phyloP scores from a whole-genome alignment of 352 stramenopile species.

The Phytophthora pistaciae region DNA sequence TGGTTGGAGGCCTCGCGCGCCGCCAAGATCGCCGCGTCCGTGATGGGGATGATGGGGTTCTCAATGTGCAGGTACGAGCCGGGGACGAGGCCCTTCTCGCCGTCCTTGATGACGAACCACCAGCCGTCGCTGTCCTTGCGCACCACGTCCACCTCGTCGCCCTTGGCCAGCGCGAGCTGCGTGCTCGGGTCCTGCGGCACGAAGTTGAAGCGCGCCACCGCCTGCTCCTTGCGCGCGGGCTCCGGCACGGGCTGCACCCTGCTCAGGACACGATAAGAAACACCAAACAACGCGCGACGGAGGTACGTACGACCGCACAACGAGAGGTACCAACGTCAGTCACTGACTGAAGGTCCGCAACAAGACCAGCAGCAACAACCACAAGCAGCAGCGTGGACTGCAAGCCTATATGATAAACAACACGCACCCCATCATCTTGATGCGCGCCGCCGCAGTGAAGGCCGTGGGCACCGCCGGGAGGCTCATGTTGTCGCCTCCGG shows the following conservation, averaged over 20 bases:
- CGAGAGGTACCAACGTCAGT: constrained; percentile 18
- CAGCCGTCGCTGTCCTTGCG: constrained; percentile 86
- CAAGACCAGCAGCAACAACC: background rate
- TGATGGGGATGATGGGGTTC: constrained; percentile 63
- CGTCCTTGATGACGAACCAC: constrained; percentile 85
- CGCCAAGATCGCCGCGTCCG: constrained; percentile 68
- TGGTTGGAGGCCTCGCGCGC: constrained; percentile 83
- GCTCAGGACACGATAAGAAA: background rate
- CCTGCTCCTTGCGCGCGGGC: constrained; percentile 65
- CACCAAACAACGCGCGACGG: constrained; percentile 13
- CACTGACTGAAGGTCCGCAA: background rate
- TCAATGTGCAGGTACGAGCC: constrained; percentile 80
- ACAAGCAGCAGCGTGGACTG: background rate
- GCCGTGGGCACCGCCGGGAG: constrained; percentile 71
- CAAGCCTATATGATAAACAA: too few relatives aligned
- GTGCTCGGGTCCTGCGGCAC: constrained; percentile 74
- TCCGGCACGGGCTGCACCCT: constrained; percentile 42
- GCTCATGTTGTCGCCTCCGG: constrained; percentile 46
- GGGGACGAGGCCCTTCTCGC: constrained; percentile 83
- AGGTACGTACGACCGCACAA: constrained; percentile 13
- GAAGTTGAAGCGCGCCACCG: constrained; percentile 82
- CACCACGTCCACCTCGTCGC: constrained; percentile 78
- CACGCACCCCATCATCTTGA: constrained; percentile 64
- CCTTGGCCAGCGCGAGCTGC: constrained; percentile 76
- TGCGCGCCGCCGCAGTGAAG: constrained; percentile 60